Evolutionary conservation across 2,329 filamentous ascomycete genomes (phyloP).

Genomic region (Aspergillus fijiensis): DNA sequence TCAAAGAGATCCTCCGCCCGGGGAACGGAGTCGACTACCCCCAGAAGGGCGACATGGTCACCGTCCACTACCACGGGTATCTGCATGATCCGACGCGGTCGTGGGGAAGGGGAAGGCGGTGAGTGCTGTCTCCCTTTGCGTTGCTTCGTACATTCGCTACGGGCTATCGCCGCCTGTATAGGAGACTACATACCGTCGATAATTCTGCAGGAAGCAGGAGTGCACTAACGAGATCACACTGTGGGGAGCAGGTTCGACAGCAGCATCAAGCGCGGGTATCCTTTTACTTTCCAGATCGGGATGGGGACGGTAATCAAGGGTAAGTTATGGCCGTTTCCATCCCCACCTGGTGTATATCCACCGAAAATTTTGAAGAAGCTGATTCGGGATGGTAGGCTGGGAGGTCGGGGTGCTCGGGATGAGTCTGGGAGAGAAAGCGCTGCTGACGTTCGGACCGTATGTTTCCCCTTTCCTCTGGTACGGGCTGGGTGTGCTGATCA

Average conservation of each 20-base stretch:
- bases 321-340: neutral
- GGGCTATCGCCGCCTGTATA: too few relatives aligned
- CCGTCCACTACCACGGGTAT: conserved; percentile 23
- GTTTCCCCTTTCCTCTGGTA: neutral
- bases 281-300: conserved; percentile 20
- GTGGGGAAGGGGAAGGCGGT: conserved; percentile 20
- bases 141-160: neutral
- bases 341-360: too few relatives aligned
- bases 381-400: conserved; percentile 12
- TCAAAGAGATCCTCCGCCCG: conserved; percentile 22
- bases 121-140: neutral
- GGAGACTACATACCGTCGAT: too few relatives aligned
- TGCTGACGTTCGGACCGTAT: conserved; percentile 22
- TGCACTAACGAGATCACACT: neutral
- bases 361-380: too few relatives aligned
- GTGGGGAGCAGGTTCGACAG: conserved; percentile 18
- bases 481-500: neutral
- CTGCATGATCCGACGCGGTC: conserved; percentile 22
- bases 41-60: conserved; percentile 19
- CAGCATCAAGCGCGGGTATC: conserved; percentile 20
- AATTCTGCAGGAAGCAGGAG: neutral
- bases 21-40: conserved; percentile 23
- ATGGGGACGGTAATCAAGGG: conserved; percentile 22
- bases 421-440: conserved; percentile 21
- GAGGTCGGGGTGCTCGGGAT: conserved; percentile 19